These are phyloP conservation scores for Tetragonia tetragonoides DNA, from an alignment of 148 eudicot species.

Conservation along the genomic window DNA sequence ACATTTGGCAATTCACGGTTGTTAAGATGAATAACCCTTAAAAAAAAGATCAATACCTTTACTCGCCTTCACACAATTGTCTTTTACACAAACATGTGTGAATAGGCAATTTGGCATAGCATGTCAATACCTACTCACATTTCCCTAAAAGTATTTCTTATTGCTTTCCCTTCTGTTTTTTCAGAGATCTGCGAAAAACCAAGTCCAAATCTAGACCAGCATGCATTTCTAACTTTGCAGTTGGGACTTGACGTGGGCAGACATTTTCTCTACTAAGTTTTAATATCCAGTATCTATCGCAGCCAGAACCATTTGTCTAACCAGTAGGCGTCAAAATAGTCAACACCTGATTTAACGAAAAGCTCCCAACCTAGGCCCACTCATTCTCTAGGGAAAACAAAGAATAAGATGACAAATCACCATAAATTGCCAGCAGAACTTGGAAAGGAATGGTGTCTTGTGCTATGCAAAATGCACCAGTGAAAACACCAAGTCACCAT, in stretches of 20 bases:
- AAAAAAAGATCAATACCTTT: not conserved
- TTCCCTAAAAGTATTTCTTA: not conserved
- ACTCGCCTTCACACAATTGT: not conserved
- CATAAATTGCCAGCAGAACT: not conserved
- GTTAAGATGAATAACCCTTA: not conserved
- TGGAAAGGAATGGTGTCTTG: not conserved
- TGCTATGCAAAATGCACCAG: not conserved
- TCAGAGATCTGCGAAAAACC: not conserved
- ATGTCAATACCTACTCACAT: not conserved
- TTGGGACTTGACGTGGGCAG: not conserved
- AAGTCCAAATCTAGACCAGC: not conserved
- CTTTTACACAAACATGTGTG: not conserved
- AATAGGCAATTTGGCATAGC: not conserved
- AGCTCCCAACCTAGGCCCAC: too few species aligned
- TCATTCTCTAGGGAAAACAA: too few species aligned
- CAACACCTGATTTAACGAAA: not conserved
- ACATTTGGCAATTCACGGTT: not conserved
- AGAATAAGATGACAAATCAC: not conserved
- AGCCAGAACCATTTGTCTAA: not conserved
- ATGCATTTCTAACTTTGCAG: not conserved
- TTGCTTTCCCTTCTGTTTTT: not conserved
- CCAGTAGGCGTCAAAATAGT: not conserved
- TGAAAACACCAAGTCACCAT: not conserved
- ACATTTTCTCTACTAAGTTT: not conserved
- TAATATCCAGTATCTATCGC: not conserved